These are phyloP conservation scores for Xanthoconium purpureum DNA, from an alignment of 768 basidiomycete species.

Conservation along the genomic window DNA sequence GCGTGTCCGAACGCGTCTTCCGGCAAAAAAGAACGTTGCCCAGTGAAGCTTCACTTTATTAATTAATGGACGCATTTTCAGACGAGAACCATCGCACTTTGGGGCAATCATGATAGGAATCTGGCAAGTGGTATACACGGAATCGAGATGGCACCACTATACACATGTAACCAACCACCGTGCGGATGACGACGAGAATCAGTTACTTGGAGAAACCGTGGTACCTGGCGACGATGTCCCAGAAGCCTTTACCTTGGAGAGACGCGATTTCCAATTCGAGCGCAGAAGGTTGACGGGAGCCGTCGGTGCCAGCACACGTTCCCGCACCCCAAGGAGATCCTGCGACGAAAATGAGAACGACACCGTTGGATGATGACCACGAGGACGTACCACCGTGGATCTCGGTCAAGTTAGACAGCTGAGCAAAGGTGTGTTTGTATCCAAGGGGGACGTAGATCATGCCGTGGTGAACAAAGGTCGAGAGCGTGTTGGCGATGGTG, in stretches of 20 bases:
- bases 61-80: too few relatives aligned
- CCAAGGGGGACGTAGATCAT: slow-evolving; percentile 53
- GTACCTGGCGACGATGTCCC: slow-evolving; percentile 42
- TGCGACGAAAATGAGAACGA: slow-evolving; percentile 15
- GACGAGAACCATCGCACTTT: too few relatives aligned
- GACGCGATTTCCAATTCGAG: slow-evolving; percentile 57
- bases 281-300: slow-evolving; percentile 55
- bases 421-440: slow-evolving; percentile 42
- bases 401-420: slow-evolving; percentile 40
- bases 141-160: too few relatives aligned
- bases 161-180: neutral
- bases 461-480: slow-evolving; percentile 55
- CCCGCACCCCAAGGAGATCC: slow-evolving; percentile 85
- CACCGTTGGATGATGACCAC: neutral
- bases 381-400: slow-evolving; percentile 43
- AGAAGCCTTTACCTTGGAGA: slow-evolving; percentile 58
- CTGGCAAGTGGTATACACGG: too few relatives aligned
- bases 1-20: too few relatives aligned
- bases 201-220: slow-evolving; percentile 18
- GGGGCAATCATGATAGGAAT: too few relatives aligned
- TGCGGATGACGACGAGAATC: neutral
- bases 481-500: slow-evolving; percentile 37
- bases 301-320: slow-evolving; percentile 53
- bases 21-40: too few relatives aligned
- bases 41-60: too few relatives aligned